Percentiles rank a stretch among this genome's conserved stretches.
Conservation (phyloP, 2,329 filamentous ascomycete genomes). For the Thielaviopsis euricoi region DNA sequence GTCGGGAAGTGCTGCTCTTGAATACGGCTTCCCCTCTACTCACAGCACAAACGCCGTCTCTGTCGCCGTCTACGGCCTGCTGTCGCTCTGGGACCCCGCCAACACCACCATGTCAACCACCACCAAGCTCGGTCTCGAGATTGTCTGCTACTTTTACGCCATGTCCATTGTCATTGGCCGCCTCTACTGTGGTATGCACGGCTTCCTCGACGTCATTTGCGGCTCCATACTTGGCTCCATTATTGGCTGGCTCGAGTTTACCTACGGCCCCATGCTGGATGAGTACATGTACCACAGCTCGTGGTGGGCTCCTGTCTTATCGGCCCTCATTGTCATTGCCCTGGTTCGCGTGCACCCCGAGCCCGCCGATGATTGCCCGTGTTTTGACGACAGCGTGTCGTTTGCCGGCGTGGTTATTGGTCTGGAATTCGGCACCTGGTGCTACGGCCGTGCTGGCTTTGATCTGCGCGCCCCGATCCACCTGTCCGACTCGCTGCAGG, state of each 20-base stretch:
- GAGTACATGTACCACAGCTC: conserved; percentile 49
- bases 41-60: conserved; percentile 96
- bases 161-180: conserved; percentile 79
- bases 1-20: conserved; percentile 85
- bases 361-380: conserved; percentile 90
- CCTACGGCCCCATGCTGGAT: conserved; percentile 47
- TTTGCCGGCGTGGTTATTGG: conserved; percentile 87
- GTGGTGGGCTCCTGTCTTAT: conserved; percentile 46
- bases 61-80: conserved; percentile 69
- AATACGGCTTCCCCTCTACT: conserved; percentile 94
- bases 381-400: conserved; percentile 88
- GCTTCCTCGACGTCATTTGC: conserved; percentile 76
- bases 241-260: conserved; percentile 42
- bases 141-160: conserved; percentile 66
- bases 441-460: conserved; percentile 6
- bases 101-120: conserved; percentile 41
- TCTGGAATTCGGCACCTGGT: conserved; percentile 64
- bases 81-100: conserved; percentile 50
- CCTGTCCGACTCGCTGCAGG: conserved; percentile 26
- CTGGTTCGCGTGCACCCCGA: conserved; percentile 86
- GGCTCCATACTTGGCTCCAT: conserved; percentile 62
- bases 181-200: conserved; percentile 97
- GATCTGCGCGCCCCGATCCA: conserved; percentile 42
- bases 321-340: conserved; percentile 50
- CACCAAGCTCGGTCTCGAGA: conserved; percentile 46